Evolutionary conservation across 495 filamentous ascomycete genomes (phyloP), one percentile per base, ranked within the genome.

Genomic region (Daldinia loculata): DNA sequence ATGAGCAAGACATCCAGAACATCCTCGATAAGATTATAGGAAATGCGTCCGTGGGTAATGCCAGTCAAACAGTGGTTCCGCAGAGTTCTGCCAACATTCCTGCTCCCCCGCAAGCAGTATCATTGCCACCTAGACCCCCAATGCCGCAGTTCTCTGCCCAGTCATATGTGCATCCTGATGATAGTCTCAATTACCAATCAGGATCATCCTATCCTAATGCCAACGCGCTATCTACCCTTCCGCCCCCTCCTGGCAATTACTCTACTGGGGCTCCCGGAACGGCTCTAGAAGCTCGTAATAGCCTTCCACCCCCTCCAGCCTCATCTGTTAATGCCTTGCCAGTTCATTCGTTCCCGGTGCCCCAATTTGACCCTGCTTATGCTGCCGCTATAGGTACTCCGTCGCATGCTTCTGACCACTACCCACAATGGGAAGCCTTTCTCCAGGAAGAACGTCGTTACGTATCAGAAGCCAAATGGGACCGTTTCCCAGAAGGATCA

Each of bases 401-500:
- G 15, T n/a, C 55, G 6, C 60, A 66, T 58, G 58, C 8, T 90
- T 86, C 86, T 83, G 87, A 91, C 15, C 82, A 88, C 19, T 88
- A 95, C 74, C 89, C 89, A 76, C 86, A 84, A 52, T 98, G 93
- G 79, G 93, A 97, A 56, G 86, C 89, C 36, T 99, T 98, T 76
- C 81, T 95, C 11, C 85, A 87, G 51, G 86, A 93, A 66, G 93
- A 97, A 79, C 84, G 92, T 63, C 82, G 85, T 34, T 94, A 94
- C 76, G 92, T 97, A 32, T 89, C 86, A 8, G 94, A 97, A 71
- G 95, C 93, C 57, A 89, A 93, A 66, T 98, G 95, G 95, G 93
- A 98, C 76, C 89, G 90, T 61, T 98, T 98, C 74, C 95, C 95
- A 0, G 82, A 89, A 17, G 91, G 90, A 0, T 97, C 93, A 2